Evolutionary conservation across 768 basidiomycete genomes (phyloP).

Genomic region (Leccinum aurantiacum): DNA sequence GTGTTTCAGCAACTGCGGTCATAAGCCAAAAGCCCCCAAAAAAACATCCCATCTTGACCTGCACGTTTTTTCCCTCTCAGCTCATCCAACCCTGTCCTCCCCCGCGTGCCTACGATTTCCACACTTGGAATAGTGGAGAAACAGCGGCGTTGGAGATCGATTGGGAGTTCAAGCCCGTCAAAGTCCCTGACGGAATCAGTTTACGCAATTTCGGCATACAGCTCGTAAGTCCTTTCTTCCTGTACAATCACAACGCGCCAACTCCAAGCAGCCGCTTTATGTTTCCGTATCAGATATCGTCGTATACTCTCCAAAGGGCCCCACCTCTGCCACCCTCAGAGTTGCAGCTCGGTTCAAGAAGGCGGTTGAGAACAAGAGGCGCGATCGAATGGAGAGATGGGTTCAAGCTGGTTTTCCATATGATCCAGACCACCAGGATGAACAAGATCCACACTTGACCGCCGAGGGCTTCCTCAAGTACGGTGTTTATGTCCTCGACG

Average conservation of each 20-base stretch:
- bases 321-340: constrained; percentile 49
- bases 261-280: constrained; percentile 66
- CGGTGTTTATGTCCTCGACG: constrained; percentile 33
- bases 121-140: constrained; percentile 20
- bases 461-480: constrained; percentile 32
- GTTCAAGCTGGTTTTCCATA: constrained; percentile 17
- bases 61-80: constrained; percentile 50
- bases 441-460: constrained; percentile 24
- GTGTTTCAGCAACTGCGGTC: constrained; percentile 10
- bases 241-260: not conserved
- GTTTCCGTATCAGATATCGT: constrained; percentile 88
- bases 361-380: constrained; percentile 58
- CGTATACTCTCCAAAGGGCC: constrained; percentile 76
- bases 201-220: constrained; percentile 89
- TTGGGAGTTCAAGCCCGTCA: constrained; percentile 69
- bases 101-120: constrained; percentile 20
- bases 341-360: constrained; percentile 66
- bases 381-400: constrained; percentile 42
- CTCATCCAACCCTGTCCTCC: constrained; percentile 35
- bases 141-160: constrained; percentile 26
- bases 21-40: constrained; percentile 10
- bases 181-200: constrained; percentile 79
- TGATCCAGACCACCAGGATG: constrained; percentile 5
- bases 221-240: constrained; percentile 54
- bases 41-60: constrained; percentile 44